Percentiles rank a stretch among this genome's conserved stretches.
Conservation (phyloP, 306 rosid species). For the Trifolium fragiferum region DNA sequence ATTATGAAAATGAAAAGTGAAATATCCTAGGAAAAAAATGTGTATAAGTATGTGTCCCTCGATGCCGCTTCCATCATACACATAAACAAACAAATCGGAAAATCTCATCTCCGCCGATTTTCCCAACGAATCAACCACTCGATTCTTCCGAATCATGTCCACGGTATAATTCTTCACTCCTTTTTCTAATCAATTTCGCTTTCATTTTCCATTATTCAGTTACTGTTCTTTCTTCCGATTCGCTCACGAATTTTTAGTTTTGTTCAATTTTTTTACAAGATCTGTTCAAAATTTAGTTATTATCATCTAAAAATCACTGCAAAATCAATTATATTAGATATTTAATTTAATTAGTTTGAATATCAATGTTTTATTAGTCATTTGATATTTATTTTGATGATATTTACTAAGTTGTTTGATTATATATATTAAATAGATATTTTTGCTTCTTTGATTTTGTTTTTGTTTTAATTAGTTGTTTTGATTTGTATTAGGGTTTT, state of each 20-base stretch:
- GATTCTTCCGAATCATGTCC: neutral
- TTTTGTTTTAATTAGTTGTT: neutral
- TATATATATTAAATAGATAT: neutral
- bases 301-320: neutral
- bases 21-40: neutral
- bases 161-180: neutral
- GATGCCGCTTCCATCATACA: neutral
- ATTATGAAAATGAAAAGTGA: neutral
- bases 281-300: no score
- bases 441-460: conserved; percentile 20
- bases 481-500: conserved; percentile 34
- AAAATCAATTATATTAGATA: neutral
- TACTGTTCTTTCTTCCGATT: neutral
- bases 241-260: neutral
- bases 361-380: neutral
- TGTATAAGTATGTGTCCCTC: neutral
- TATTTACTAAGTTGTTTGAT: neutral
- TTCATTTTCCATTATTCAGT: neutral
- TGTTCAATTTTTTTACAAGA: no score
- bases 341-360: neutral
- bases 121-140: neutral
- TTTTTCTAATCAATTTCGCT: neutral
- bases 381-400: neutral
- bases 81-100: neutral
- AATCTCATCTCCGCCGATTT: neutral